These are phyloP conservation scores for Pseudogymnoascus sp. DNA, from an alignment of 2,329 filamentous ascomycete species.

Conservation along the genomic window DNA sequence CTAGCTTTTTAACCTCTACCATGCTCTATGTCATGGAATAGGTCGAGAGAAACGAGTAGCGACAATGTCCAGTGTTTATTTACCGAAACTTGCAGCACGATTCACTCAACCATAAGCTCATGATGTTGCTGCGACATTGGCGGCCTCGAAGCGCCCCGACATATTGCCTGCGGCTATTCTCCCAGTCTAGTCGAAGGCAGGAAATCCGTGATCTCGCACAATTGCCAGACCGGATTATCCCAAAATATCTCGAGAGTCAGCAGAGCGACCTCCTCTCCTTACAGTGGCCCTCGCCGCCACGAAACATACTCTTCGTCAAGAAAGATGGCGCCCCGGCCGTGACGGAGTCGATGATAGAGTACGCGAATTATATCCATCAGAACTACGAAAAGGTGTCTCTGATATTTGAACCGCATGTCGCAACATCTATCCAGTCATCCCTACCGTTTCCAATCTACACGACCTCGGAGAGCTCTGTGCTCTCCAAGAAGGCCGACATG, in stretches of 20 bases:
- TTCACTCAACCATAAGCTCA: neutral
- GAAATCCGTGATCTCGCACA: conserved; percentile 43
- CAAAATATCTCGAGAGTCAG: conserved; percentile 54
- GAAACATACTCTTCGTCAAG: conserved; percentile 61
- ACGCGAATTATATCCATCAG: conserved; percentile 47
- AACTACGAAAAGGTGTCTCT: conserved; percentile 77
- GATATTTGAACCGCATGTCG: conserved; percentile 72
- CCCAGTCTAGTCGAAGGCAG: conserved; percentile 24
- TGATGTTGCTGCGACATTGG: neutral
- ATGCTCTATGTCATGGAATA: neutral
- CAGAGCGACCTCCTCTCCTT: conserved; percentile 55
- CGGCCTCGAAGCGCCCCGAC: neutral
- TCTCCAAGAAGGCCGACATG: conserved; percentile 77
- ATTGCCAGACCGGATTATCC: conserved; percentile 49
- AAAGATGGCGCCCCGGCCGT: conserved; percentile 47
- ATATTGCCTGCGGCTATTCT: conserved; percentile 1
- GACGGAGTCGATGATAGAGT: conserved; percentile 30
- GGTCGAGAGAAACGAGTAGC: neutral
- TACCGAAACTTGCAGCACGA: neutral
- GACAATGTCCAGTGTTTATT: neutral
- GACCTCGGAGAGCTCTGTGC: conserved; percentile 32
- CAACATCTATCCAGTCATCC: conserved; percentile 58
- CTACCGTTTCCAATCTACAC: conserved; percentile 69
- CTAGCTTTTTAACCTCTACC: neutral
- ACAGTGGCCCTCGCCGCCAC: conserved; percentile 59